These are phyloP conservation scores for Amaranthus tricolor DNA, from an alignment of 179 eudicot genomes.

Conservation along the genomic window DNA sequence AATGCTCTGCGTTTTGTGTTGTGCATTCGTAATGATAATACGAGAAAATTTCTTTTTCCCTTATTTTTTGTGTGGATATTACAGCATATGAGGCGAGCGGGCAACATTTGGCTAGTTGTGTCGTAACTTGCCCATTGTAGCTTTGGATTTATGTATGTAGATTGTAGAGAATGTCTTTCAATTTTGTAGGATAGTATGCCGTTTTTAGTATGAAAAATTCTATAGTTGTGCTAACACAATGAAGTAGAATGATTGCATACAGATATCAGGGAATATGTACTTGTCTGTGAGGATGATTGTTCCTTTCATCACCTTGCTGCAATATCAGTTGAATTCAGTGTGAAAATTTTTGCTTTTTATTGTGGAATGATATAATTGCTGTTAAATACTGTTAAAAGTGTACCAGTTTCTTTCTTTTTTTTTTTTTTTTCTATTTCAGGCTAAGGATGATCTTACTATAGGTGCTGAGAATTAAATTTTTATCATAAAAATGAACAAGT, in stretches of 20 bases:
- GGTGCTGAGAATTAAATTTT: too few relatives aligned
- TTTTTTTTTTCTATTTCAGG: too few relatives aligned
- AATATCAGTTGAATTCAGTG: background rate
- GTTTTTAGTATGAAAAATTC: background rate
- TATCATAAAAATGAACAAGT: too few relatives aligned
- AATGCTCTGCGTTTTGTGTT: background rate
- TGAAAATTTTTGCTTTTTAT: background rate
- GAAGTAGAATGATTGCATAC: too few relatives aligned
- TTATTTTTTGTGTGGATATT: background rate
- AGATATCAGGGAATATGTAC: too few relatives aligned
- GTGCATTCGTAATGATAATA: conserved; percentile 23
- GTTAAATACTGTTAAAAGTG: too few relatives aligned
- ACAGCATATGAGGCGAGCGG: background rate
- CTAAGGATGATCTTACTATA: too few relatives aligned
- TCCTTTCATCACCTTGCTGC: background rate
- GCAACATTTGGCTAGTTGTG: background rate
- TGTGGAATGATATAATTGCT: background rate
- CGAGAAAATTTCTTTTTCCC: background rate
- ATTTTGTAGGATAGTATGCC: background rate
- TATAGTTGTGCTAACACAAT: background rate
- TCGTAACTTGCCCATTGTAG: background rate
- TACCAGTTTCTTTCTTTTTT: too few relatives aligned
- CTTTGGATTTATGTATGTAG: background rate
- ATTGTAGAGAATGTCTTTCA: background rate
- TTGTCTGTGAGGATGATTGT: too few relatives aligned